Evolutionary conservation across 176 grass and related monocot genomes (phyloP), one percentile per base, ranked within the genome.

Genomic region (Elaeis guineensis): DNA sequence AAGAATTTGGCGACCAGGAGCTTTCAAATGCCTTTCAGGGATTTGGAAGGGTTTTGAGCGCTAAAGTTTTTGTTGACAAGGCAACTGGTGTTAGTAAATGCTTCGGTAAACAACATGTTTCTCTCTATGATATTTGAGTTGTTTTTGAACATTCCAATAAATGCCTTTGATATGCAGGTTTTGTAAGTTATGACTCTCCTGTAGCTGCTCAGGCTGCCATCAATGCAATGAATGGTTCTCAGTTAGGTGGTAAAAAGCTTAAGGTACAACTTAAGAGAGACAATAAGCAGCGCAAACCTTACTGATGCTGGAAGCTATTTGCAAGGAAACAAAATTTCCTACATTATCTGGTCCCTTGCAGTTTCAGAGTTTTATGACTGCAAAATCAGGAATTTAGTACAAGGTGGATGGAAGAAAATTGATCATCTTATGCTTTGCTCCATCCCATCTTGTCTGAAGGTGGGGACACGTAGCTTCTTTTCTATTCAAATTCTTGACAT

Each of bases 211-310:
- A 95, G 78, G 26, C 74, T 44, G 91, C 91, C 21, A 95, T 95
- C 21, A 71, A 19, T 30, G 72, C 62, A 78, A 95, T 95, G 91
- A 87, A 95, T 21, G 91, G 86, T 28, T 90, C 28, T 62, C 86
- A 90, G 67, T 71, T 95, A 82, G 86, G 85, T 3, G 74, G 88
- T 74, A 99, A 99, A 69, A 89, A 86, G 23, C 83, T 99, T 64
- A 99, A 99, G 74, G 94, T 99, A 82, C 94, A 99, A 67, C 94
- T 93, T 54, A 99, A 99, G 82, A 86, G 85, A 81, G 94, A 99
- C 72, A 95, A 89, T 82, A 89, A 93, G 82, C 79, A 84, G 35
- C 83, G 72, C 75, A 93, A 86, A 86, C 77, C 79, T 63, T 89
- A 80, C 86, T 80, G 83, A 50, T 23, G 59, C 49, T 56, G 58